Evolutionary conservation across 768 basidiomycete genomes (phyloP), one percentile per base, ranked within the genome.

Genomic region (Suillus tomentosus): DNA sequence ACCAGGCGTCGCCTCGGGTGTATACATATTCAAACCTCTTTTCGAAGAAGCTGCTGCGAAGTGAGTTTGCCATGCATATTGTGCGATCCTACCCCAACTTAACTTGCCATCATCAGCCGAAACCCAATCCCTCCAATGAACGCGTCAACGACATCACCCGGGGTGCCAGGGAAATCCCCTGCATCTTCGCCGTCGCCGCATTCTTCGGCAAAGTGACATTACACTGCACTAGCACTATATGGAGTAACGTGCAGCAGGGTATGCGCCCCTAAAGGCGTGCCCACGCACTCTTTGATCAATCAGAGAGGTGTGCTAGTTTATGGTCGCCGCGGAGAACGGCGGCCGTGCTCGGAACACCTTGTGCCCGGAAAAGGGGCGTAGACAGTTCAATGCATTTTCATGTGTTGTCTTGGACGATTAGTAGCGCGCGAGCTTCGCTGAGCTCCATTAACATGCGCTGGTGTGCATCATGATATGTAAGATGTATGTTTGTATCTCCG

Each of bases 21-120:
- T 88, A 24, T 89, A 90, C 71, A 85, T 89, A 60, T 90, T 90
- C 76, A 81, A 83, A 68, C 88, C 88, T 34, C 50, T 78, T 22
- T 64, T 82, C 11, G 73, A 76, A 48, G 58, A 61, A 39, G 64
- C 47, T 53, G 55, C 64, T 36, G 56, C 50, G 45, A 56, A 55
- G 75, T 76, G 64, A 59, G 69, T 37, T 19, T 13, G 54, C 51
- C 31, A 42, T 19, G 24, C 57, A 42, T 58, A 24, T 42, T 27
- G 15, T 22, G 22, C 5, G 56, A 40, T 57, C 37, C 15, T 40
- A 58, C 19, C 39, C 19, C 40, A 43, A 42, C 6, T 22, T 24
- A 37, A 56, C 7, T 42, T 31, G 15, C 24, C 17, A 42, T 39
- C 40, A 42, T 58, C 24, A 58, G 57, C 11, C 39, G 22, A 42